These are phyloP conservation scores for Pneumocystis jirovecii DNA, from an alignment of 1,139 yeast genomes.

Conservation along the genomic window DNA sequence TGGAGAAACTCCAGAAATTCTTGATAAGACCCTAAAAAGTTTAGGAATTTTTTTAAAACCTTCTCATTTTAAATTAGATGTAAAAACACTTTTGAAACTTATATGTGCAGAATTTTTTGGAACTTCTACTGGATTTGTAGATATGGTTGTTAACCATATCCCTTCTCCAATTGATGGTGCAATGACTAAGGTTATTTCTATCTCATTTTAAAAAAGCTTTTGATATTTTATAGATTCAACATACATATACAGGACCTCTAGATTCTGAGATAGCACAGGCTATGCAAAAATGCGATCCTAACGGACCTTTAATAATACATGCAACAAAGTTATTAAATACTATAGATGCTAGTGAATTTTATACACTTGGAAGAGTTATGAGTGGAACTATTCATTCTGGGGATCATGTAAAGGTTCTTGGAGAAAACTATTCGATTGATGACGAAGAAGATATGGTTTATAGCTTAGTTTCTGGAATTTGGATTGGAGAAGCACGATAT, in stretches of 20 bases:
- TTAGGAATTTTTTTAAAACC: constrained; percentile 23
- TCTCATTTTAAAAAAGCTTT: not conserved
- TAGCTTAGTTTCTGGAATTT: constrained; percentile 34
- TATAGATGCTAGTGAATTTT: constrained; percentile 31
- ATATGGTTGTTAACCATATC: constrained; percentile 28
- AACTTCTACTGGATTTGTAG: constrained; percentile 39
- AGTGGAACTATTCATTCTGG: constrained; percentile 45
- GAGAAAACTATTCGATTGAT: constrained; percentile 39
- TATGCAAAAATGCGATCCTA: constrained; percentile 23
- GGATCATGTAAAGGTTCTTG: constrained; percentile 39
- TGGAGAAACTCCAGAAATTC: constrained; percentile 35
- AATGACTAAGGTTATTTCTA: constrained; percentile 17
- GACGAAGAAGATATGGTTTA: constrained; percentile 38
- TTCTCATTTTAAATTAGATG: constrained; percentile 31
- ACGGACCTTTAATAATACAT: constrained; percentile 39
- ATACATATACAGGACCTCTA: constrained; percentile 21
- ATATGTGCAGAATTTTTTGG: constrained; percentile 45
- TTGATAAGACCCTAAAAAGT: constrained; percentile 31
- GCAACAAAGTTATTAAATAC: constrained; percentile 48
- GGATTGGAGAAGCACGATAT: constrained; percentile 60
- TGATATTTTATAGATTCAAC: not conserved
- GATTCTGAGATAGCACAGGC: constrained; percentile 17
- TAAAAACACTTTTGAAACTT: constrained; percentile 40
- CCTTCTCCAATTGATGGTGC: constrained; percentile 32
- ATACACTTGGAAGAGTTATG: constrained; percentile 45